These are phyloP conservation scores for Pinguiococcus pyrenoidosus DNA, from an alignment of 108 stramenopile genomes.

Conservation along the genomic window DNA sequence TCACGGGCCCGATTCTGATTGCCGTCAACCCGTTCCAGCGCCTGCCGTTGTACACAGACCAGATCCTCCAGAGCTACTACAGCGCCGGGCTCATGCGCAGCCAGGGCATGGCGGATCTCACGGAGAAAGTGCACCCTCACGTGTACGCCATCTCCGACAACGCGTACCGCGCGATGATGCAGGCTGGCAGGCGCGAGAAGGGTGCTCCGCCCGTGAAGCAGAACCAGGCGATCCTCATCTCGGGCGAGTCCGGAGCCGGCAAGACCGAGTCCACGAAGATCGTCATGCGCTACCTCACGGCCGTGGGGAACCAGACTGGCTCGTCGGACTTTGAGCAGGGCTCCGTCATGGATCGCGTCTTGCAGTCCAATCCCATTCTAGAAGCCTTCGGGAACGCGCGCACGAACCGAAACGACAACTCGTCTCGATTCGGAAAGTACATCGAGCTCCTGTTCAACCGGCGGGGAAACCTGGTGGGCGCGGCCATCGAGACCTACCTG, in stretches of 20 bases:
- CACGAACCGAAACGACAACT: slow-evolving; percentile 90
- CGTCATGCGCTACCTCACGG: slow-evolving; percentile 54
- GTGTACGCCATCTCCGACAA: slow-evolving; percentile 82
- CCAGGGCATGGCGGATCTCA: neutral
- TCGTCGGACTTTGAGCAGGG: slow-evolving; percentile 20
- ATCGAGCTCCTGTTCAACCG: slow-evolving; percentile 81
- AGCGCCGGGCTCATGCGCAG: slow-evolving; percentile 18
- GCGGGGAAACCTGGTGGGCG: slow-evolving; percentile 62
- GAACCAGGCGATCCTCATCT: slow-evolving; percentile 82
- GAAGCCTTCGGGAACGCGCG: slow-evolving; percentile 93
- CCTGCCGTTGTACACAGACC: slow-evolving; percentile 70
- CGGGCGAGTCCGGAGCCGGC: slow-evolving; percentile 83
- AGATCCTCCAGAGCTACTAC: slow-evolving; percentile 44
- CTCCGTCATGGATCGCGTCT: slow-evolving; percentile 50
- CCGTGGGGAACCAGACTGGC: slow-evolving; percentile 18
- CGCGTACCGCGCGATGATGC: slow-evolving; percentile 85
- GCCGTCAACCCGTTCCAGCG: slow-evolving; percentile 48
- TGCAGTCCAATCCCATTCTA: slow-evolving; percentile 84
- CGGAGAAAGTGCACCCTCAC: slow-evolving; percentile 46
- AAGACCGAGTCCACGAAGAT: slow-evolving; percentile 94
- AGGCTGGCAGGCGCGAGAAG: slow-evolving; percentile 29
- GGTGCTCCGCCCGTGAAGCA: too few species aligned
- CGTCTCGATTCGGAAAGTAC: slow-evolving; percentile 84
- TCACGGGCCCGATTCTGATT: slow-evolving; percentile 44
- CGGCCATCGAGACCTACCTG: slow-evolving; percentile 85